phyloP scores from a whole-genome alignment of 441 rosid genomes.

The Aleurites moluccanus region DNA sequence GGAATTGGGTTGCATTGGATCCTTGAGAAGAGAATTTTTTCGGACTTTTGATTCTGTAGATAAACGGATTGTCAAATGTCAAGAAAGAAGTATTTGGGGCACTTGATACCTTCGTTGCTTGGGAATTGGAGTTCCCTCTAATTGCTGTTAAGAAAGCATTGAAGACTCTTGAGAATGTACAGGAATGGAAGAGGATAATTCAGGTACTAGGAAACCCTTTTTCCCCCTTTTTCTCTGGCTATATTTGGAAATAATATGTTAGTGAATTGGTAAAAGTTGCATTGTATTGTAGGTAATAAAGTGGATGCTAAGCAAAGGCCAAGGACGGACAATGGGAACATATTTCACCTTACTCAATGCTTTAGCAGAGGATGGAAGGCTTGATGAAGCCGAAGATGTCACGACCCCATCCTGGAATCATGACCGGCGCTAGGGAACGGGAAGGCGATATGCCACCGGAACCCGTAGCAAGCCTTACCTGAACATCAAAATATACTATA shows the following conservation, averaged over 20 bases:
- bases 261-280: not conserved
- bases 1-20: slow-evolving; percentile 14
- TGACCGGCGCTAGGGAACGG: no score
- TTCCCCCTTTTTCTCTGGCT: not conserved
- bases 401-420: no score
- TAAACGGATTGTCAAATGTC: slow-evolving; percentile 71
- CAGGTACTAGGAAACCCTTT: slow-evolving; percentile 45
- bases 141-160: slow-evolving; percentile 90
- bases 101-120: slow-evolving; percentile 91
- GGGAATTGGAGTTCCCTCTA: slow-evolving; percentile 95
- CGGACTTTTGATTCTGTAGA: slow-evolving; percentile 35
- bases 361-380: slow-evolving; percentile 80
- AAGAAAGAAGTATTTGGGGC: slow-evolving; percentile 96
- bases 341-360: slow-evolving; percentile 79
- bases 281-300: slow-evolving; percentile 60
- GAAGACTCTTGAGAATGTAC: slow-evolving; percentile 66
- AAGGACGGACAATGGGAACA: slow-evolving; percentile 92
- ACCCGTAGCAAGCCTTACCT: no score
- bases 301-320: slow-evolving; percentile 99
- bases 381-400: slow-evolving; percentile 91
- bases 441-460: no score
- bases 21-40: slow-evolving; percentile 10
- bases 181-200: slow-evolving; percentile 93
- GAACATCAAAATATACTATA: no score
- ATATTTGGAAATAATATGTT: not conserved